Conservation (phyloP, 2,329 filamentous ascomycete genomes). For the Penicillium vulpinum region DNA sequence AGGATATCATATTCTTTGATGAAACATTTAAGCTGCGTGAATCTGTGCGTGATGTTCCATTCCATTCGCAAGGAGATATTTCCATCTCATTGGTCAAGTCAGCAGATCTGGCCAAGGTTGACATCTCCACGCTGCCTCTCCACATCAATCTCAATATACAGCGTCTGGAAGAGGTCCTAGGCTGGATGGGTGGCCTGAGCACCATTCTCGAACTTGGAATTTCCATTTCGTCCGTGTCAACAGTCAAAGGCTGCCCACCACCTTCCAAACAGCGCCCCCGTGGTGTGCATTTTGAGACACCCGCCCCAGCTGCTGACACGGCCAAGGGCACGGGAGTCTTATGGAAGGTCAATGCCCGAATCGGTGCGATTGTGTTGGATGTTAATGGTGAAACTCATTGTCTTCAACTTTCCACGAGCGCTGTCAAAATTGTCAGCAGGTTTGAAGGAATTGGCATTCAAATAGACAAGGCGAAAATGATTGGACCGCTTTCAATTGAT, state of each 20-base stretch:
- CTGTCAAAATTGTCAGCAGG: constrained; percentile 77
- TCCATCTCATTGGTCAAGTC: constrained; percentile 38
- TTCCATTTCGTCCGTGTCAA: constrained; percentile 75
- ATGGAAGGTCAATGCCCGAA: constrained; percentile 70
- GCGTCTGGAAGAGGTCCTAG: constrained; percentile 79
- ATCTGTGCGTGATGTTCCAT: constrained; percentile 44
- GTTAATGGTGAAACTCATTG: constrained; percentile 77
- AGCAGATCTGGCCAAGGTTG: constrained; percentile 44
- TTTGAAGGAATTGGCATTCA: constrained; percentile 70
- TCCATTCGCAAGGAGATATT: constrained; percentile 42
- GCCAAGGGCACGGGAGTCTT: constrained; percentile 18
- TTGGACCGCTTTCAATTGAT: constrained; percentile 65
- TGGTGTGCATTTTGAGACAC: constrained; percentile 60
- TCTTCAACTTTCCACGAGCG: constrained; percentile 72
- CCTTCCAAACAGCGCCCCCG: constrained; percentile 38
- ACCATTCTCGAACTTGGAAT: constrained; percentile 85
- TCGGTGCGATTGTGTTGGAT: constrained; percentile 74
- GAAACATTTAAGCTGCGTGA: constrained; percentile 49
- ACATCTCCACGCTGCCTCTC: constrained; percentile 74
- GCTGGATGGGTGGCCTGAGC: constrained; percentile 87
- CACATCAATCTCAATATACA: constrained; percentile 75
- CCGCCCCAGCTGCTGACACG: constrained; percentile 31
- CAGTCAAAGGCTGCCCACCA: constrained; percentile 43
- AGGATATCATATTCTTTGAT: constrained; percentile 55
- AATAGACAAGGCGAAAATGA: constrained; percentile 72